A percentile compares a stretch with the other conserved stretches of the same genome.
phyloP scores from a whole-genome alignment of 495 filamentous ascomycete genomes.

The Echria macrotheca region DNA sequence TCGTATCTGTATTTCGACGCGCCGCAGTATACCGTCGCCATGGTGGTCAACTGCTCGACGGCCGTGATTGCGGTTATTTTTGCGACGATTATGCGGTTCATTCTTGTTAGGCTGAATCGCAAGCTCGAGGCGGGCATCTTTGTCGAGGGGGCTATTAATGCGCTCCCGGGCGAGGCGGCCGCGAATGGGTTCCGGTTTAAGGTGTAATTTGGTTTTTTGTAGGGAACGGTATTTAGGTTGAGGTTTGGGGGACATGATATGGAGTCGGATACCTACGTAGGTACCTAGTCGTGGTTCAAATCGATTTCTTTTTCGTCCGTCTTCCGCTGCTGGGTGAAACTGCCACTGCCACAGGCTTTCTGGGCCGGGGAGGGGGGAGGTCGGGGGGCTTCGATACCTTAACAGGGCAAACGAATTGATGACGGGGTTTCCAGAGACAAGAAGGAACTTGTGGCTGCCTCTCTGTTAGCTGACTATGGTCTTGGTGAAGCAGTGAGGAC shows the following conservation, averaged over 20 bases:
- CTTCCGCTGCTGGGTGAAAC: too few relatives aligned
- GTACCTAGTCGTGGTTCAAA: too few relatives aligned
- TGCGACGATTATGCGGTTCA: conserved; percentile 58
- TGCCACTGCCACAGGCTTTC: too few relatives aligned
- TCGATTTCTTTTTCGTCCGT: too few relatives aligned
- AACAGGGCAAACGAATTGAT: too few relatives aligned
- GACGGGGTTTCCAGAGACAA: too few relatives aligned
- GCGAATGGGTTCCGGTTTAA: conserved; percentile 61
- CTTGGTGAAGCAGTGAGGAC: too few relatives aligned
- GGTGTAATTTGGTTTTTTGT: conserved; percentile 29
- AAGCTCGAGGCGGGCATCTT: conserved; percentile 56
- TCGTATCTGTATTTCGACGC: conserved; percentile 56
- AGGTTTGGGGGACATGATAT: neutral
- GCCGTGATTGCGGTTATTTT: conserved; percentile 60
- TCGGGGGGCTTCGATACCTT: too few relatives aligned
- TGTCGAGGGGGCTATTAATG: conserved; percentile 46
- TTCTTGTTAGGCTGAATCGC: conserved; percentile 65
- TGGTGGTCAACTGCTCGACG: conserved; percentile 68
- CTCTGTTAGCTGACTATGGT: too few relatives aligned
- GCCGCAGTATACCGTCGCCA: conserved; percentile 57
- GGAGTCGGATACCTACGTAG: too few relatives aligned
- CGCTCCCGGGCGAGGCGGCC: conserved; percentile 48
- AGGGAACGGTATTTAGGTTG: neutral
- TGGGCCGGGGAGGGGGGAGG: too few relatives aligned
- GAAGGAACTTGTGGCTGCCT: too few relatives aligned